Evolutionary conservation across 805 yeast genomes (phyloP), one percentile per base, ranked within the genome.

Genomic region (Candida oleophila): DNA sequence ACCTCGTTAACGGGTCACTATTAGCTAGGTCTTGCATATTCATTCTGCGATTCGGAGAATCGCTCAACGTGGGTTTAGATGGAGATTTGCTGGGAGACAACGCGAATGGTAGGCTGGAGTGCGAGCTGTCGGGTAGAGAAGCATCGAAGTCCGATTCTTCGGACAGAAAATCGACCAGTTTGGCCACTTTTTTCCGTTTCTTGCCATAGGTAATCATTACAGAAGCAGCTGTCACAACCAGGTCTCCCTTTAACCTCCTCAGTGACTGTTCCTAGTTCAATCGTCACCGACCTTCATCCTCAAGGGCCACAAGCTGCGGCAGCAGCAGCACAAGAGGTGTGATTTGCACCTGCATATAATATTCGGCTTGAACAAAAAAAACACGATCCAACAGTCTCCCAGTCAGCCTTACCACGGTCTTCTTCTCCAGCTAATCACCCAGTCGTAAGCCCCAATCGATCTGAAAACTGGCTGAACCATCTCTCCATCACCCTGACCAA

Each of bases 21-120:
- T 11, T 35, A 25, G 30, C 30, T 32, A 28, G 40, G 18, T 16
- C 36, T 22, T n/a, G 40, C 25, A 33, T 14, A 33, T 33, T 33
- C 4, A 18, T 36, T 12, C 22, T 20, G 5, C 18, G 14, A 36
- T 36, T 36, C 7, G 39, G 39, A 9, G 39, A 36, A 22, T 20
- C 8, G 22, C 9, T 41, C 38, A 11, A 45, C 38, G 28, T 41
- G 47, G 30, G 50, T 53, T 22, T 43, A 47, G 2, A 61, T 61
- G 15, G 62, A 57, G 7, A 44, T 49, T 9, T 56, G 51, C 35
- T 55, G 42, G 14, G 42, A 35, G 45, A 47, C 54, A 20, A 15
- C 37, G 19, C 8, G 28, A 3, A 18, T 15, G 33, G 22, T 34
- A 33, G 4, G n/a, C 21, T 14, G 41, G 34, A 18, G n/a, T 21